Base-by-base conservation (phyloP, 106 monocot species). In the Agapanthus africanus region DNA sequence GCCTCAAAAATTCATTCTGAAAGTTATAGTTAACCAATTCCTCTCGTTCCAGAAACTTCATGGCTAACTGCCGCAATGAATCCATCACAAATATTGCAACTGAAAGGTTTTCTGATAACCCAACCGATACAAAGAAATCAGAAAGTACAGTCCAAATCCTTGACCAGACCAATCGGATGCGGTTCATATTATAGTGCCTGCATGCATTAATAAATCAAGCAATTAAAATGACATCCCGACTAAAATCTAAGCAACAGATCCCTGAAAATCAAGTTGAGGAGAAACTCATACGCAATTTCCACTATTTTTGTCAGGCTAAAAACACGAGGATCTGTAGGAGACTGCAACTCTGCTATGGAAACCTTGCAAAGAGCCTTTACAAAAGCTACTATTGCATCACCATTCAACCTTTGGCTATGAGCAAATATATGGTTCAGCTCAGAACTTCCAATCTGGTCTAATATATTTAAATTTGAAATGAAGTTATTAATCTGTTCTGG, bases 101-200 rank as follows among this genome's bases (percentile, higher is more conserved):
- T 47, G 88, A 93, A 0, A 93, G 71, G 68, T 85, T 93, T 71
- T 85, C 92, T 65, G 88, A 93, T 42, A 78, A 74, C 10, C 92
- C 88, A 56, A 93, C 85, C 27, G 80, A 76, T 13, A 88, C 85
- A 75, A 93, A 93, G 54, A 85, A 88, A 34, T 93, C 97, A 47
- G 92, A 82, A 74, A 99, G 83, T 40, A 99, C 90, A 71, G 73
- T 90, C 97, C 97, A 99, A 31, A 99, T 99, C 37, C 80, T 89
- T 51, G 93, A 90, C 97, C 92, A 99, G 14, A 99, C 93, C 74
- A 99, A 80, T 74, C 90, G 79, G 66, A 99, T 99, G 21, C 97
- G 89, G 50, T 83, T 85, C 97, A 99, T 99, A 71, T 99, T 99
- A 54, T 99, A 99, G 68, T 99, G 93, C 83, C 92, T 93, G 85